phyloP scores from a whole-genome alignment of 2,329 filamentous ascomycete species.

The Alternaria consortialis region DNA sequence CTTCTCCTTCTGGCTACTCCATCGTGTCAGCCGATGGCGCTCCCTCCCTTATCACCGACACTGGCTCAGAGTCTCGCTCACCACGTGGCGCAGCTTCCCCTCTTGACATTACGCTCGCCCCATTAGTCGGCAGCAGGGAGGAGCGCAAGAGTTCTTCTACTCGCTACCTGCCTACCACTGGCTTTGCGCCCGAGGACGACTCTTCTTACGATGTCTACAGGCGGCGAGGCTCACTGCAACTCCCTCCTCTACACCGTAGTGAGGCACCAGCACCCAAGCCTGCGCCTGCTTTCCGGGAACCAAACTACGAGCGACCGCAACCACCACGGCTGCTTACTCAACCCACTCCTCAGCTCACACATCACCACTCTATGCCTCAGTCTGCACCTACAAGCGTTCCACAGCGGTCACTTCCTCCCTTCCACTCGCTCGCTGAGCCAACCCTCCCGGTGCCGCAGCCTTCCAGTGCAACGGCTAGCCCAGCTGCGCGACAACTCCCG shows the following conservation, averaged over 20 bases:
- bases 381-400: constrained; percentile 32
- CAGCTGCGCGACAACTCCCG: constrained; percentile 43
- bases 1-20: constrained; percentile 69
- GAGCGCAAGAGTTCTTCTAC: constrained; percentile 51
- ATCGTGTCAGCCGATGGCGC: constrained; percentile 70
- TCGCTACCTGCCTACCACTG: constrained; percentile 49
- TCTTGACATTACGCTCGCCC: constrained; percentile 55
- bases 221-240: constrained; percentile 44
- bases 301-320: constrained; percentile 37
- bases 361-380: constrained; percentile 45
- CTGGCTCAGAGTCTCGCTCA: constrained; percentile 58
- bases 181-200: constrained; percentile 51
- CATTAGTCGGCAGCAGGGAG: constrained; percentile 46
- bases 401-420: constrained; percentile 45
- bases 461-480: constrained; percentile 34
- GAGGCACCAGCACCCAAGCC: constrained; percentile 20
- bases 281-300: constrained; percentile 34
- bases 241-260: constrained; percentile 43
- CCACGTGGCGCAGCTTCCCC: constrained; percentile 57
- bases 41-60: constrained; percentile 76
- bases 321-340: constrained; percentile 46
- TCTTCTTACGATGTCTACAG: constrained; percentile 36
- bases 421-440: constrained; percentile 46
- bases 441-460: constrained; percentile 37
- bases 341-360: constrained; percentile 40